Evolutionary conservation across 495 filamentous ascomycete species (phyloP).

Genomic region (Cladorrhinum samala): DNA sequence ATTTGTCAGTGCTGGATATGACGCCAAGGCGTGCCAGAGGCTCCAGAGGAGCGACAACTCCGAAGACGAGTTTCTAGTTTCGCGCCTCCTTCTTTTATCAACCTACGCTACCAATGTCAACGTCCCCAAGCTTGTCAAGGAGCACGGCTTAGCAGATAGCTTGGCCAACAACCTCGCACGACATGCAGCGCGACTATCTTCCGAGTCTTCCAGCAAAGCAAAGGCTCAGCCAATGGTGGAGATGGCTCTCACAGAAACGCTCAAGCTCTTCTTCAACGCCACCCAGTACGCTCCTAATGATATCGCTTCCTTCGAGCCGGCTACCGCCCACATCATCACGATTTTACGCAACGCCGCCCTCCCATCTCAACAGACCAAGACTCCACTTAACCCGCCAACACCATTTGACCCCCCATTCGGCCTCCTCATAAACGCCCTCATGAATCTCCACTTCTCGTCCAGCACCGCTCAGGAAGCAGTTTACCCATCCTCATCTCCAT

Average conservation of each 20-base stretch:
- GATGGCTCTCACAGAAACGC: constrained; percentile 73
- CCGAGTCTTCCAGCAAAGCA: constrained; percentile 16
- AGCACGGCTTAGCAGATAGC: constrained; percentile 63
- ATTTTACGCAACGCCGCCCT: constrained; percentile 50
- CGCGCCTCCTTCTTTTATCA: constrained; percentile 75
- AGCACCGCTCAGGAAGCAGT: constrained; percentile 38
- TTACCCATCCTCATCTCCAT: constrained; percentile 61
- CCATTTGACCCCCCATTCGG: constrained; percentile 41
- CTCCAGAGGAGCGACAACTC: constrained; percentile 63
- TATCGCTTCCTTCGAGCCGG: constrained; percentile 52
- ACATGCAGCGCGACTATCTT: constrained; percentile 45
- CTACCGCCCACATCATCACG: constrained; percentile 65
- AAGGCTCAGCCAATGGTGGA: constrained; percentile 58
- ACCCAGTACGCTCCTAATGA: constrained; percentile 49
- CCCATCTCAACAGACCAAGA: constrained; percentile 19
- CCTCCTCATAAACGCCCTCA: constrained; percentile 69
- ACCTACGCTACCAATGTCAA: constrained; percentile 76
- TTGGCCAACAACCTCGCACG: constrained; percentile 61
- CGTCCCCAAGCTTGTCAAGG: constrained; percentile 60
- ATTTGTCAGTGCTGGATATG: constrained; percentile 75
- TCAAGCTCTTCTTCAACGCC: constrained; percentile 88
- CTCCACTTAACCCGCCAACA: constrained; percentile 39
- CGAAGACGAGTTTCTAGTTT: constrained; percentile 84
- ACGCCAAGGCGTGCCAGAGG: constrained; percentile 59
- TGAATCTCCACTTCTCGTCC: constrained; percentile 63